phyloP scores from a whole-genome alignment of 2,329 filamentous ascomycete species.

The Sporothrix dimorphospora region DNA sequence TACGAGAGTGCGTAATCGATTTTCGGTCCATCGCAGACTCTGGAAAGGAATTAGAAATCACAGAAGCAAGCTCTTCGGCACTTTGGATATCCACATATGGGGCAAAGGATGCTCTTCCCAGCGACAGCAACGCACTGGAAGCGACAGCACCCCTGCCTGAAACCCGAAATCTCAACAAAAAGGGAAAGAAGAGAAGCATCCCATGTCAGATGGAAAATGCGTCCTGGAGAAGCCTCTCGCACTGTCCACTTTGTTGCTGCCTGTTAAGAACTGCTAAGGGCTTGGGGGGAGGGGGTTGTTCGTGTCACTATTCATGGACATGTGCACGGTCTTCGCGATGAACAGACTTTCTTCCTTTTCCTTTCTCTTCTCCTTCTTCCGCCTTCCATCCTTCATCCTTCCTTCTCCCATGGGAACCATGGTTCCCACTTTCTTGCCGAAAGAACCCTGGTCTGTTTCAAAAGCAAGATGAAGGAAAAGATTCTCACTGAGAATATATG shows the following conservation, averaged over 20 bases:
- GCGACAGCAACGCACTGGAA: conserved; percentile 9
- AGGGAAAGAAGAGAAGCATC: not conserved
- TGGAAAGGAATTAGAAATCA: not conserved
- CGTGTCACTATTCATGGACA: too few species aligned
- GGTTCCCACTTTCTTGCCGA: conserved; percentile 7
- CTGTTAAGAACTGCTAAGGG: conserved; percentile 1
- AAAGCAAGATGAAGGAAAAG: conserved; percentile 12
- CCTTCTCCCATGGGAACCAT: not conserved
- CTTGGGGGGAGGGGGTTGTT: conserved; percentile 1
- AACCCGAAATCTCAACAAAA: conserved; percentile 1
- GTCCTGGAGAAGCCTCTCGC: not conserved
- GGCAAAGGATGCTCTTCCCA: conserved; percentile 3
- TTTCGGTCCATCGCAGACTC: not conserved
- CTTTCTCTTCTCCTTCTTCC: not conserved
- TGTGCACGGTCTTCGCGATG: not conserved
- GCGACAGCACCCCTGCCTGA: not conserved
- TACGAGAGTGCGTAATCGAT: conserved; percentile 19
- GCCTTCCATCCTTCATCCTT: conserved; percentile 1
- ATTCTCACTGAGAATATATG: not conserved
- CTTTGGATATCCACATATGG: conserved; percentile 1
- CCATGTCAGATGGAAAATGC: not conserved
- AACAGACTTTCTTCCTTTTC: not conserved
- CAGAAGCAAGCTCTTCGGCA: conserved; percentile 13
- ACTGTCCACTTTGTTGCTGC: conserved; percentile 8
- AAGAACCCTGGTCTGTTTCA: conserved; percentile 12